Percentiles rank a stretch among this genome's conserved stretches.
These are phyloP conservation scores for Phytophthora pistaciae DNA, from an alignment of 352 stramenopile species.

Conservation along the genomic window DNA sequence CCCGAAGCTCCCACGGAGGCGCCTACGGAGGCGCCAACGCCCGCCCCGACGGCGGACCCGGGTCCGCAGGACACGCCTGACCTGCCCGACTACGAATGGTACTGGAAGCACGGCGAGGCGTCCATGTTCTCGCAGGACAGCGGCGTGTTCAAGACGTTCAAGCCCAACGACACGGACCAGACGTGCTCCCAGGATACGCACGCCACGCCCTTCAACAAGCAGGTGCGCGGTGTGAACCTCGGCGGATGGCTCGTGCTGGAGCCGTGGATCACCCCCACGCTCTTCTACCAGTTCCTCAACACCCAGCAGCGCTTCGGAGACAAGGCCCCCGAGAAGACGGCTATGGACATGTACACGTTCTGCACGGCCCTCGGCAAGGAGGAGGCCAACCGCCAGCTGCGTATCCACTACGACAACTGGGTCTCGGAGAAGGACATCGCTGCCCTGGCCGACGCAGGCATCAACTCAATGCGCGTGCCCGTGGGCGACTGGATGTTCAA, in stretches of 20 bases:
- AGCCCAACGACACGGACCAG: conserved; percentile 67
- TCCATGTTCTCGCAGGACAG: conserved; percentile 60
- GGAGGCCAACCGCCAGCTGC: conserved; percentile 94
- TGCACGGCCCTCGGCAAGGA: conserved; percentile 83
- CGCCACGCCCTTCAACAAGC: conserved; percentile 48
- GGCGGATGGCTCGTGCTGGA: conserved; percentile 98
- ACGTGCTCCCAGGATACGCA: conserved; percentile 80
- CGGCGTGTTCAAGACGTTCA: conserved; percentile 67
- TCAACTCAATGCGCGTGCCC: conserved; percentile 91
- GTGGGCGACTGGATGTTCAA: conserved; percentile 97
- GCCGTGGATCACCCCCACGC: conserved; percentile 95
- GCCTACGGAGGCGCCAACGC: conserved; percentile 5
- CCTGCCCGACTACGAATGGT: conserved; percentile 57
- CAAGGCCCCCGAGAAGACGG: conserved; percentile 85
- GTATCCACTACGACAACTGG: conserved; percentile 95
- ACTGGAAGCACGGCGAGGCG: conserved; percentile 70
- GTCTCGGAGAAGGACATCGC: conserved; percentile 94
- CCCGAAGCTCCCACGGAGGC: conserved; percentile 9
- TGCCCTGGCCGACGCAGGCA: conserved; percentile 75
- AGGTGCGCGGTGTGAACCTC: conserved; percentile 93
- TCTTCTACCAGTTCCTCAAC: conserved; percentile 97
- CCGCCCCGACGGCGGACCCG: conserved; percentile 3
- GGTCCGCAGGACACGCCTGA: conserved; percentile 32
- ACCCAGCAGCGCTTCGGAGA: conserved; percentile 76
- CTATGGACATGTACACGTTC: conserved; percentile 95